Percentiles rank a stretch among this genome's conserved stretches.
These are phyloP conservation scores for Helianthus tuberosus DNA, from an alignment of 129 eudicot species.

Conservation along the genomic window DNA sequence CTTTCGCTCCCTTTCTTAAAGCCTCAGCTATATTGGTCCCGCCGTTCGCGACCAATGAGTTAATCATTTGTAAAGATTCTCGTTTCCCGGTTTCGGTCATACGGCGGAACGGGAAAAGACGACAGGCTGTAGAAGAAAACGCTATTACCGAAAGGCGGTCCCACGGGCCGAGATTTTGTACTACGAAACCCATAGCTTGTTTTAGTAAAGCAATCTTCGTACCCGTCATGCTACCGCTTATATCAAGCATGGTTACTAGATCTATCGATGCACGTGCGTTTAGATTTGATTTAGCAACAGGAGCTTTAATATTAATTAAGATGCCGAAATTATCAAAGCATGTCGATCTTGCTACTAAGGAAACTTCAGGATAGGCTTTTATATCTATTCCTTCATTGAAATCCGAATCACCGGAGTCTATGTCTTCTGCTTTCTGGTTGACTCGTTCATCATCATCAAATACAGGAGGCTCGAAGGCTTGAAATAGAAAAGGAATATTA, in stretches of 20 bases:
- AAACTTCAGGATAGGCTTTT: conserved; percentile 63
- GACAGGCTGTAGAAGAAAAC: conserved; percentile 77
- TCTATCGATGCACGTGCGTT: conserved; percentile 71
- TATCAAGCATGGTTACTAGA: conserved; percentile 83
- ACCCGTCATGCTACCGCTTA: conserved; percentile 96
- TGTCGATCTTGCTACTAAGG: conserved; percentile 55
- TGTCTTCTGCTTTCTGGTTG: conserved; percentile 27
- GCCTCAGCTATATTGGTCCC: conserved; percentile 81
- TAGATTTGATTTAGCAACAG: conserved; percentile 30
- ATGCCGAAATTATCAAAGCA: conserved; percentile 51
- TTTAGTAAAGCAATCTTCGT: conserved; percentile 79
- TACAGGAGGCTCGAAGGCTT: conserved; percentile 54
- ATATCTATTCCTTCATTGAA: conserved; percentile 45
- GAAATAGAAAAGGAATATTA: conserved; percentile 43
- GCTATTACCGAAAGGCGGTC: conserved; percentile 82
- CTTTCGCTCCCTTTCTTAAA: conserved; percentile 69
- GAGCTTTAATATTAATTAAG: conserved; percentile 77
- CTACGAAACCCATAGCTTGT: conserved; percentile 88
- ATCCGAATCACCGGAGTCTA: conserved; percentile 17
- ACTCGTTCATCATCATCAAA: conserved; percentile 71
- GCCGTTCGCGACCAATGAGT: conserved; percentile 60
- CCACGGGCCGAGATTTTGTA: conserved; percentile 71
- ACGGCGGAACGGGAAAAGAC: conserved; percentile 73
- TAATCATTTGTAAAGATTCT: conserved; percentile 72
- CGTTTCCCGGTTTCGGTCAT: conserved; percentile 70